Percentiles rank a stretch among this genome's conserved stretches.
Conservation (phyloP, 2,329 filamentous ascomycete genomes). For the Fusarium cyanostomum region DNA sequence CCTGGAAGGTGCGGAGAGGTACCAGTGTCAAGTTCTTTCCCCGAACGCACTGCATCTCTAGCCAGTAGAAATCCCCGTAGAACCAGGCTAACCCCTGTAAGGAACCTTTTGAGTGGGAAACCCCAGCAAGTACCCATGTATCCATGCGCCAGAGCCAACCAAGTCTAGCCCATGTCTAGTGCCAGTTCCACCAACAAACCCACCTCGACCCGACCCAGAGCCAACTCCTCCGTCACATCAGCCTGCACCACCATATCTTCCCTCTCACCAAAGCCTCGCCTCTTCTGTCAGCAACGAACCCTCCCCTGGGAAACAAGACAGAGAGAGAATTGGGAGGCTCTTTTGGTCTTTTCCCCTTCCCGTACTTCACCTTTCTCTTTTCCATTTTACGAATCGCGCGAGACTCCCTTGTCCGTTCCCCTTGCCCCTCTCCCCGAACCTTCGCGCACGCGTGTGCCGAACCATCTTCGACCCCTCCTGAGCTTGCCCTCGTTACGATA, state of each 20-base stretch:
- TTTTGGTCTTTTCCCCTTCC: not conserved
- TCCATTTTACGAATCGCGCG: not conserved
- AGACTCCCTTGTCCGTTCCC: slow-evolving; percentile 33
- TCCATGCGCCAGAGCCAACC: not conserved
- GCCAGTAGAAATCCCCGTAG: slow-evolving; percentile 2
- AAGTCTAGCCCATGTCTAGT: slow-evolving; percentile 2
- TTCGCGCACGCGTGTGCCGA: slow-evolving; percentile 18
- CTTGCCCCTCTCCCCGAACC: slow-evolving; percentile 18
- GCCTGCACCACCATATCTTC: slow-evolving; percentile 36
- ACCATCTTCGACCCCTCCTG: slow-evolving; percentile 17
- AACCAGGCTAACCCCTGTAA: slow-evolving; percentile 20
- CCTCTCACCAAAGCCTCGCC: slow-evolving; percentile 37
- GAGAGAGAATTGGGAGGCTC: slow-evolving; percentile 3
- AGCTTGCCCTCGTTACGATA: slow-evolving; percentile 14
- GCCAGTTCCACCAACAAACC: slow-evolving; percentile 8
- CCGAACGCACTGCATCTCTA: slow-evolving; percentile 1
- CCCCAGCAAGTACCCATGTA: no score
- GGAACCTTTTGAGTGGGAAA: slow-evolving; percentile 6
- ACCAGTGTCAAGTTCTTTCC: slow-evolving; percentile 31
- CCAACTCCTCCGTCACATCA: slow-evolving; percentile 39
- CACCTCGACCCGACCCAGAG: slow-evolving; percentile 26
- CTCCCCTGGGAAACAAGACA: slow-evolving; percentile 1
- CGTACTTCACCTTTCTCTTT: not conserved
- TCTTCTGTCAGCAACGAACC: slow-evolving; percentile 24
- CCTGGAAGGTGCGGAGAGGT: slow-evolving; percentile 25